phyloP scores from a whole-genome alignment of 2,329 filamentous ascomycete species.

The Exophiala mesophila region DNA sequence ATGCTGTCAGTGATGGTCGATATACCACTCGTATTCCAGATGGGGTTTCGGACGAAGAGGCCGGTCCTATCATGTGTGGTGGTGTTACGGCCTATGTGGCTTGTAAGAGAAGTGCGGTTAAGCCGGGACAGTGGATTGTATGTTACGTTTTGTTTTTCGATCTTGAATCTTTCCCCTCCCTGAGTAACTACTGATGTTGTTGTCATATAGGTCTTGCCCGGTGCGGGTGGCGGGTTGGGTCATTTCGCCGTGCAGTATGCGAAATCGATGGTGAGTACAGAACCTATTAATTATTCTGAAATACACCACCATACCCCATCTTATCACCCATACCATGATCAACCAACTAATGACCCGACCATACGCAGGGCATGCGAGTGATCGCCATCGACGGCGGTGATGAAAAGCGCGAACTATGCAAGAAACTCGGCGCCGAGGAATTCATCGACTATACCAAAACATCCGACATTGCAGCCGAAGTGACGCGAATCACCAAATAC shows the following conservation, averaged over 20 bases:
- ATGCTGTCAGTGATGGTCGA: constrained; percentile 32
- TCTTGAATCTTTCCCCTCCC: too few species aligned
- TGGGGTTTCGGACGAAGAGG: constrained; percentile 34
- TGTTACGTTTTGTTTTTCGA: too few species aligned
- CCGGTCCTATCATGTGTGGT: constrained; percentile 37
- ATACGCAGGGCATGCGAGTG: constrained; percentile 31
- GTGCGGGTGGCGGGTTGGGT: constrained; percentile 31
- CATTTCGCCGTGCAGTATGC: constrained; percentile 33
- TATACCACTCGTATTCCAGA: constrained; percentile 36
- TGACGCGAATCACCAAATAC: constrained; percentile 34
- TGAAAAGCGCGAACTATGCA: constrained; percentile 35
- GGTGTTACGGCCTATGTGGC: constrained; percentile 36
- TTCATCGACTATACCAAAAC: constrained; percentile 35
- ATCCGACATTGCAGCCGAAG: constrained; percentile 33
- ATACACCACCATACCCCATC: too few species aligned
- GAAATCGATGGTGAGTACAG: constrained; percentile 28
- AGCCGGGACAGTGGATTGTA: constrained; percentile 30
- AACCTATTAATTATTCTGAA: too few species aligned
- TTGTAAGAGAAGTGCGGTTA: constrained; percentile 37
- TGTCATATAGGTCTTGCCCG: constrained; percentile 25
- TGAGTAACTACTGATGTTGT: too few species aligned
- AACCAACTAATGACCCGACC: not conserved
- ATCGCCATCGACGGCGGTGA: constrained; percentile 37
- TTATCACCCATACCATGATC: not conserved
- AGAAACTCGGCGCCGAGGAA: constrained; percentile 34